Evolutionary conservation across 768 basidiomycete species (phyloP).

Genomic region (Tremella fuciformis): DNA sequence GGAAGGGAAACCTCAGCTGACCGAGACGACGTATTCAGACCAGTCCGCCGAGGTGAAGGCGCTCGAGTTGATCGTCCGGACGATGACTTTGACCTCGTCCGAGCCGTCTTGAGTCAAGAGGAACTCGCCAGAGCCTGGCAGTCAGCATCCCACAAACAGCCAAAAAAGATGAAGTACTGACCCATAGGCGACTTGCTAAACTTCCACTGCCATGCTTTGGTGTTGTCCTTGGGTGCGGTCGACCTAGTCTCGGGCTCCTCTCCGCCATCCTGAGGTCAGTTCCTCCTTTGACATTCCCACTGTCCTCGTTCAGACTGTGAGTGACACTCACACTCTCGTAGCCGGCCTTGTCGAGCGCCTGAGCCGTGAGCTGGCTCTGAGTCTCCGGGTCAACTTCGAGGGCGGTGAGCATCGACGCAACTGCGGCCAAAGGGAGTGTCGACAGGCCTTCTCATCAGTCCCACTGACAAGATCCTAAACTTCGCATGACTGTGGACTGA

Average conservation of each 20-base stretch:
- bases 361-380: conserved; percentile 17
- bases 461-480: neutral
- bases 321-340: conserved; percentile 39
- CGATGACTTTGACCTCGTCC: conserved; percentile 46
- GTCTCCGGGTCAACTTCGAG: conserved; percentile 33
- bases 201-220: conserved; percentile 43
- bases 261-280: conserved; percentile 37
- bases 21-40: conserved; percentile 50
- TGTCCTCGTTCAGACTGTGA: neutral
- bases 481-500: neutral
- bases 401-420: conserved; percentile 38
- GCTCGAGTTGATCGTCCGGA: conserved; percentile 49
- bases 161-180: conserved; percentile 38
- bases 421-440: conserved; percentile 42
- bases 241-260: conserved; percentile 24
- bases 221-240: conserved; percentile 16
- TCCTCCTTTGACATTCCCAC: neutral
- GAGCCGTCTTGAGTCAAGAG: conserved; percentile 40
- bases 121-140: conserved; percentile 50
- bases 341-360: conserved; percentile 38
- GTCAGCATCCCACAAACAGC: neutral
- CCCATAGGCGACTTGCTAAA: conserved; percentile 50
- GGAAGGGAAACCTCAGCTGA: conserved; percentile 17
- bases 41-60: conserved; percentile 50
- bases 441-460: conserved; percentile 28